Evolutionary conservation across 106 monocot genomes (phyloP), one percentile per base, ranked within the genome.

Genomic region (Apostasia ramifera): DNA sequence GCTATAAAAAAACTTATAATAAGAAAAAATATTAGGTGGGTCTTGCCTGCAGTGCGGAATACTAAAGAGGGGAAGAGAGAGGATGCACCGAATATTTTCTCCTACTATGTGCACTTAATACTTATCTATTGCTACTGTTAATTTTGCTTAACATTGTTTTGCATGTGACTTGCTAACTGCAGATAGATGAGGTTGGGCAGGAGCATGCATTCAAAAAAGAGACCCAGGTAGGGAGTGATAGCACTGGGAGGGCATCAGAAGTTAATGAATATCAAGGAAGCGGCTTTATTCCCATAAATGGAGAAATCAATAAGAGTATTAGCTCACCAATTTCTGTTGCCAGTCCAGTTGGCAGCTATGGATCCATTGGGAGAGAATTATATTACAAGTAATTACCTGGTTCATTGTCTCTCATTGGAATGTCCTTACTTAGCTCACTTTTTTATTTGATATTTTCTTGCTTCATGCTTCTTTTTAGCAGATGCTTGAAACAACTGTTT

Each of bases 281-380:
- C 74, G 76, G 49, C 40, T 67, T 52, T 61, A 47, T 1, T 41
- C 40, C 52, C 70, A 48, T 38, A 44, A 68, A 40, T 9, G 61
- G 66, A 54, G 59, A 47, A 42, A 2, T 1, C 12, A 15, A 58
- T 56, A 11, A 63, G 4, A 26, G 26, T 26, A 42, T 67, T 62
- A 90, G 82, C 70, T 80, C 74, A 62, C 90, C 94, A 44, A 94
- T 94, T 72, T 73, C 82, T 45, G 87, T 90, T 53, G 60, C 70
- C 48, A 26, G 61, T 53, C 12, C 73, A 55, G 44, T 48, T 26
- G 15, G 51, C 38, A 62, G 48, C 41, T 67, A 77, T 58, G 45
- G 75, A 71, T 71, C 78, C 4, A 8, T 49, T 45, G 83, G 74
- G 58, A 78, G 59, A 70, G 86, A 87, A 11, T 68, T 85, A n/a